Evolutionary conservation across 176 grass and related monocot species (phyloP), one percentile per base, ranked within the genome.

Genomic region (Coix lacrymajobi): DNA sequence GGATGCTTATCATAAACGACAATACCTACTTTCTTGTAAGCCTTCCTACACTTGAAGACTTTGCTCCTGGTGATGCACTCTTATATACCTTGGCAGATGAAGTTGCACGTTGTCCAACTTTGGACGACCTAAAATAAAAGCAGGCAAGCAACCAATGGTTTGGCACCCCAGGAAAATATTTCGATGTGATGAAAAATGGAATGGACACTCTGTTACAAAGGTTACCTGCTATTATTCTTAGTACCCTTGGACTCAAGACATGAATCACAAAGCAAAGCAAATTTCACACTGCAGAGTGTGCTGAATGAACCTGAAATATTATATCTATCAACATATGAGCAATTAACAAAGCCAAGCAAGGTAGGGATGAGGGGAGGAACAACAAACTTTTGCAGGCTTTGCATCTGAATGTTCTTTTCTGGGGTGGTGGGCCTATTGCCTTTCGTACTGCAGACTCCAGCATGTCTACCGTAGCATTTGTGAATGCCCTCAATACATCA

Each of bases 11-110:
- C 41, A 63, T 58, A 49, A 31, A 10, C 45, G 29, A 32, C 5
- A 69, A 66, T 34, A 73, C 87, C 39, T 83, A 92, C 89, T 94
- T 94, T 86, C 78, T 94, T 33, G 92, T 94, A 76, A 94, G 81
- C 43, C 71, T 90, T 85, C 92, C 89, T 15, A 24, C 11, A 7
- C 79, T 83, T 19, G 29, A 37, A 65, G 51, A 85, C 75, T 92
- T 94, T 13, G 73, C 45, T 77, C 41, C 79, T 79, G 89, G 77
- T 30, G 65, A 77, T 54, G 62, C 34, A 89, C 58, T 89, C 77
- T 90, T 94, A 49, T 60, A 80, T 28, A 66, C 69, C 74, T 61
- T 80, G 62, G 44, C 70, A 71, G 82, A 85, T 77, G 84, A 76
- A 69, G 57, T 84, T n/a, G 63, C 73, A 62, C 20, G 20, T 40